A percentile compares a stretch with the other conserved stretches of the same genome.
phyloP scores from a whole-genome alignment of 768 basidiomycete species.

The Phlegmacium glaucopus region DNA sequence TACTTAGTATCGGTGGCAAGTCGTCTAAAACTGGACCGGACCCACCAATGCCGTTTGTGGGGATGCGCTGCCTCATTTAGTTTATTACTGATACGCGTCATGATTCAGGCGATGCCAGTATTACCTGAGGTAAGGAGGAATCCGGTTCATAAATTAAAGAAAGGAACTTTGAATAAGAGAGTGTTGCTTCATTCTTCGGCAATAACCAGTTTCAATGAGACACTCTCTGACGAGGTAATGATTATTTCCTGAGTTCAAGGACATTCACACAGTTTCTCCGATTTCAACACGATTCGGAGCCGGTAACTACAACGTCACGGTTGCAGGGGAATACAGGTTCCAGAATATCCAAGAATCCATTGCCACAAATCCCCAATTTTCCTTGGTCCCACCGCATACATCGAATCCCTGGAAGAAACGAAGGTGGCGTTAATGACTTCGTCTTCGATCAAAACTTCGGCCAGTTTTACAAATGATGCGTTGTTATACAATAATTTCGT shows the following conservation, averaged over 20 bases:
- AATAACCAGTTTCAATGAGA: slow-evolving; percentile 17
- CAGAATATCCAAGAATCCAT: slow-evolving; percentile 19
- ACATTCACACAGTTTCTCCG: slow-evolving; percentile 6
- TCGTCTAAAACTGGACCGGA: slow-evolving; percentile 12
- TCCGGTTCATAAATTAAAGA: too few relatives aligned
- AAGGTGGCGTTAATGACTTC: too few relatives aligned
- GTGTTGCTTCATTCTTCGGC: slow-evolving; percentile 16
- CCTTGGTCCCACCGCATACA: slow-evolving; percentile 13
- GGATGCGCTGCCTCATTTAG: neutral
- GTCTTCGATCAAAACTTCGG: too few relatives aligned
- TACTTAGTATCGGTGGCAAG: slow-evolving; percentile 15
- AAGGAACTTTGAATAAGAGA: too few relatives aligned
- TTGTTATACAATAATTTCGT: too few relatives aligned
- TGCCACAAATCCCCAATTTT: slow-evolving; percentile 16
- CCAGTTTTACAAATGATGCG: too few relatives aligned
- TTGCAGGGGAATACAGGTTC: slow-evolving; percentile 15
- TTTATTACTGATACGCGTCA: too few relatives aligned
- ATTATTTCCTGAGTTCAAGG: neutral
- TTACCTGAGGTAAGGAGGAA: slow-evolving; percentile 5
- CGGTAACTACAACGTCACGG: slow-evolving; percentile 17
- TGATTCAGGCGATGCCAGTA: slow-evolving; percentile 5
- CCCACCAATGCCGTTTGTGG: slow-evolving; percentile 18
- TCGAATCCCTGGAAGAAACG: slow-evolving; percentile 3
- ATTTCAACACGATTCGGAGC: slow-evolving; percentile 15
- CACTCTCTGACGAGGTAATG: slow-evolving; percentile 11